These are phyloP conservation scores for Jasminum sambac DNA, from an alignment of 257 asterid genomes.

Conservation along the genomic window DNA sequence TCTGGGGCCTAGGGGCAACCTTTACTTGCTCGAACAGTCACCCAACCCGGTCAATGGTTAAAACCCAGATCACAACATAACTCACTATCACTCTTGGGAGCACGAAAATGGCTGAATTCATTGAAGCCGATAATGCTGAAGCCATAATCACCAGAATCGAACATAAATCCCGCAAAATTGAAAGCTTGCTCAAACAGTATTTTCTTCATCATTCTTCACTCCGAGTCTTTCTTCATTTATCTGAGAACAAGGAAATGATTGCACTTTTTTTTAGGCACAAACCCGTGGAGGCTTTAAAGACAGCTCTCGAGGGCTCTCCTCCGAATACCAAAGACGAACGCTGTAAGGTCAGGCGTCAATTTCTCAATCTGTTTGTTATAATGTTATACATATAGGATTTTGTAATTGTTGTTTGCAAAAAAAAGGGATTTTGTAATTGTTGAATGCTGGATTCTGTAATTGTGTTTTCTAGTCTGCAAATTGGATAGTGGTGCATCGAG, in stretches of 20 bases:
- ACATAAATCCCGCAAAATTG: constrained; percentile 96
- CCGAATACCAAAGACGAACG: constrained; percentile 94
- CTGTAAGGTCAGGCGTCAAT: constrained; percentile 64
- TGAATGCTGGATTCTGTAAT: not conserved
- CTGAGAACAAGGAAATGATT: not conserved
- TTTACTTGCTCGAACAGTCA: not conserved
- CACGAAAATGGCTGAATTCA: constrained; percentile 52
- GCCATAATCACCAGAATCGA: constrained; percentile 91
- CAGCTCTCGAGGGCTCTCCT: constrained; percentile 96
- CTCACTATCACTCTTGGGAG: not conserved
- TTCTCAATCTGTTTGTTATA: not conserved
- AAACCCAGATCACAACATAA: not conserved
- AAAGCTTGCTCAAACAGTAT: constrained; percentile 94
- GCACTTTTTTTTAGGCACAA: constrained; percentile 55
- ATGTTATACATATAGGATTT: not conserved
- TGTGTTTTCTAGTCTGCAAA: constrained; percentile 69
- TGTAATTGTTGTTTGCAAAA: not conserved
- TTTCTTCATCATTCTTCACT: not conserved
- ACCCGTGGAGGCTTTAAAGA: constrained; percentile 98
- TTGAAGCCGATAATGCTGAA: constrained; percentile 80
- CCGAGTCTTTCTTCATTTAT: not conserved
- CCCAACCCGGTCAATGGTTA: not conserved
- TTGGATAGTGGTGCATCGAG: constrained; percentile 98
- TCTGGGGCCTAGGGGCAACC: no score
- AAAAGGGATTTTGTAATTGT: not conserved